Percentiles rank a stretch among this genome's conserved stretches.
Conservation (phyloP, 805 yeast species). For the Nakazawaea pomicola region DNA sequence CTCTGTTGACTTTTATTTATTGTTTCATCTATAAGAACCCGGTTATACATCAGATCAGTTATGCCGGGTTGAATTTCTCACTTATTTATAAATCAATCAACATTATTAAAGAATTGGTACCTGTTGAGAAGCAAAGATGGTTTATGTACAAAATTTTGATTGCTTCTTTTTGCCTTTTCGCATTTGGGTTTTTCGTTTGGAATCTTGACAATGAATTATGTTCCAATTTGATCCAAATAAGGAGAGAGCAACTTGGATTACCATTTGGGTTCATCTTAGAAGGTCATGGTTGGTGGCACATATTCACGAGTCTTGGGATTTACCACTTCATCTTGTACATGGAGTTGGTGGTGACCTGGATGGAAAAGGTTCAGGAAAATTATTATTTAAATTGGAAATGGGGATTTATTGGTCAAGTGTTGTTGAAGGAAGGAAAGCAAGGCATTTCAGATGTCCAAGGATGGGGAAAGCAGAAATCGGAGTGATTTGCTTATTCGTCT, state of each 20-base stretch:
- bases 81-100: constrained; percentile 56
- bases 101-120: constrained; percentile 20
- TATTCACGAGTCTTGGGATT: constrained; percentile 81
- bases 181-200: constrained; percentile 81
- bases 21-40: constrained; percentile 70
- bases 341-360: constrained; percentile 67
- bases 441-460: constrained; percentile 9
- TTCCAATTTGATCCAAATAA: constrained; percentile 43
- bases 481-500: background rate
- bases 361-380: constrained; percentile 49
- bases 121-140: constrained; percentile 17
- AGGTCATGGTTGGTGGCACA: constrained; percentile 98
- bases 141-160: constrained; percentile 23
- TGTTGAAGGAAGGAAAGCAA: constrained; percentile 17
- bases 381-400: constrained; percentile 56
- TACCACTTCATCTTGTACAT: constrained; percentile 78
- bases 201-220: constrained; percentile 84
- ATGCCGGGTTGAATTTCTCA: constrained; percentile 70
- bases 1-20: constrained; percentile 61
- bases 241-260: constrained; percentile 62
- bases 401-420: constrained; percentile 53
- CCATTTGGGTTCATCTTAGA: constrained; percentile 74
- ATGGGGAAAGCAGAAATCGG: background rate
- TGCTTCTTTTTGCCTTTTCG: constrained; percentile 38
- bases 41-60: constrained; percentile 82